phyloP scores from a whole-genome alignment of 257 asterid genomes.

The Lycium ferocissimum region DNA sequence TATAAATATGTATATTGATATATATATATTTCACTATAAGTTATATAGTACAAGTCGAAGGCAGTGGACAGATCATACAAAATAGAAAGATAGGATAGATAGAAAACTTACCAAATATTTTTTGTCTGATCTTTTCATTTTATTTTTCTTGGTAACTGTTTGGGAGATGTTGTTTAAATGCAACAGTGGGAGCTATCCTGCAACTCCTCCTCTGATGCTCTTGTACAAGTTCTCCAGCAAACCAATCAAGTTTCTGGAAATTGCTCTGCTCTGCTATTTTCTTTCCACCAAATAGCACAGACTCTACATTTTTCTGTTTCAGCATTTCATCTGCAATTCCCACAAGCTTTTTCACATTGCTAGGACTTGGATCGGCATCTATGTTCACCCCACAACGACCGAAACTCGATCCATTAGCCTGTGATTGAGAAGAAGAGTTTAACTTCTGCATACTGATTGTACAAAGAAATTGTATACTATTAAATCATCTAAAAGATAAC shows the following conservation, averaged over 20 bases:
- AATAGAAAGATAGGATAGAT: slow-evolving; percentile 15
- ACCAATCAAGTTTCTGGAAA: slow-evolving; percentile 73
- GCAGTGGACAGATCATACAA: background rate
- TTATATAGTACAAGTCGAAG: background rate
- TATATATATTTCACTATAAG: background rate
- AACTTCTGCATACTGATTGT: background rate
- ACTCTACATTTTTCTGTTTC: slow-evolving; percentile 73
- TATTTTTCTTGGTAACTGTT: background rate
- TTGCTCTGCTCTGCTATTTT: slow-evolving; percentile 72
- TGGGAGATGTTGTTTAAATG: slow-evolving; percentile 62
- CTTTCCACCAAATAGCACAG: slow-evolving; percentile 70
- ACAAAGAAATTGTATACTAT: background rate
- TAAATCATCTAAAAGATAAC: background rate
- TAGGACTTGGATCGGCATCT: slow-evolving; percentile 73
- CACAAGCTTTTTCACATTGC: slow-evolving; percentile 56
- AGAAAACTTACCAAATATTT: slow-evolving; percentile 44
- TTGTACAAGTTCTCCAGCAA: slow-evolving; percentile 77
- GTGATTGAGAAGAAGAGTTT: slow-evolving; percentile 10
- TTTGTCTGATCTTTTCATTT: background rate
- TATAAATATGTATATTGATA: slow-evolving; percentile 19
- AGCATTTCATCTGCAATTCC: slow-evolving; percentile 82
- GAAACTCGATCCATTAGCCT: slow-evolving; percentile 78
- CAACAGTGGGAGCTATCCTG: slow-evolving; percentile 82
- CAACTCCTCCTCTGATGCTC: slow-evolving; percentile 92
- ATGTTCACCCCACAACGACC: slow-evolving; percentile 58